Percentiles rank a stretch among this genome's conserved stretches.
These are phyloP conservation scores for Chaetomium tenue DNA, from an alignment of 495 filamentous ascomycete species.

Conservation along the genomic window DNA sequence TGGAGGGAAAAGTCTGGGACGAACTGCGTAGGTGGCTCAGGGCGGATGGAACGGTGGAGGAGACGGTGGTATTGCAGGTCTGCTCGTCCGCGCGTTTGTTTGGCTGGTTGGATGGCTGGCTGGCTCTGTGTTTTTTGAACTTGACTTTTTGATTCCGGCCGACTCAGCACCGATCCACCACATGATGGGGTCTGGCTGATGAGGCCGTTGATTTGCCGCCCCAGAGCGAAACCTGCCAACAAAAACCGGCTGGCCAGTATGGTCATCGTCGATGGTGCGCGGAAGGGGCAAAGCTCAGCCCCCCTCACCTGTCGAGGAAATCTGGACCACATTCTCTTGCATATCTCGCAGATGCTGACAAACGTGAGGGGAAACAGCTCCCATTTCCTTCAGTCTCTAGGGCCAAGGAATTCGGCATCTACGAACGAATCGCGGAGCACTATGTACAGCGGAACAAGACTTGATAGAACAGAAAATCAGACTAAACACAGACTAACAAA, in stretches of 20 bases:
- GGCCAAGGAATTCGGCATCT: no score
- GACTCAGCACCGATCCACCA: conserved; percentile 3
- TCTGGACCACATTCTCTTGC: not conserved
- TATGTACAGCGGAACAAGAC: not conserved
- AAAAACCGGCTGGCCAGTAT: not conserved
- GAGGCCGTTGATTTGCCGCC: not conserved
- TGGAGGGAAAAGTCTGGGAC: not conserved
- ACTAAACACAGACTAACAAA: not conserved
- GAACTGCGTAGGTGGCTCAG: conserved; percentile 4
- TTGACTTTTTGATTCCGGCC: not conserved
- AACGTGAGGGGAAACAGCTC: no score
- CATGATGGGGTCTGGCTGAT: not conserved
- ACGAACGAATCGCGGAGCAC: no score
- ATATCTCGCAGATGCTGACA: no score
- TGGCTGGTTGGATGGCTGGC: not conserved
- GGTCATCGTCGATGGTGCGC: not conserved
- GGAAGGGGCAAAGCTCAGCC: not conserved
- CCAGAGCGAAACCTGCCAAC: not conserved
- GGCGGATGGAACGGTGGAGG: conserved; percentile 14
- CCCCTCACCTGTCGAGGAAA: not conserved
- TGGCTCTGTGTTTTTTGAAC: not conserved
- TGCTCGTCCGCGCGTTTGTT: not conserved
- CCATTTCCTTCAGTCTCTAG: no score
- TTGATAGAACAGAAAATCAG: not conserved
- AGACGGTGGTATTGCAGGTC: not conserved